phyloP scores from a whole-genome alignment of 2,329 filamentous ascomycete species.

The Xylaria hypoxylon region DNA sequence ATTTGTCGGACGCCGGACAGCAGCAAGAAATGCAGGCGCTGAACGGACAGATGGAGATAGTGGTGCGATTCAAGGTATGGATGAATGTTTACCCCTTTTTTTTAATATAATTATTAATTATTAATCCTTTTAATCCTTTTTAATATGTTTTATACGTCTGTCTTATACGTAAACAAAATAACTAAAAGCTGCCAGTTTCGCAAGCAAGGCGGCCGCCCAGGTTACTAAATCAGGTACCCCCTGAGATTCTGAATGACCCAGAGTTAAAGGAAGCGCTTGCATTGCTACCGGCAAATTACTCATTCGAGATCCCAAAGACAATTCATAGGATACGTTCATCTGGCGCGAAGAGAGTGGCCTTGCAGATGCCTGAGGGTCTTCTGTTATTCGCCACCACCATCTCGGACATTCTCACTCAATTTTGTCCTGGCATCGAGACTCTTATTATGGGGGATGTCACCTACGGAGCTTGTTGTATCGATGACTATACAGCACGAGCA shows the following conservation, averaged over 20 bases:
- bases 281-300: conserved; percentile 94
- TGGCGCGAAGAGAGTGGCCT: conserved; percentile 82
- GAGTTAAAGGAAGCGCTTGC: conserved; percentile 89
- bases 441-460: conserved; percentile 99
- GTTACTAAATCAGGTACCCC: conserved; percentile 90
- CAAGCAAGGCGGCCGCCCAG: conserved; percentile 78
- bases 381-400: conserved; percentile 97
- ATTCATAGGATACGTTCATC: conserved; percentile 91
- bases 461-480: conserved; percentile 98
- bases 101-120: neutral
- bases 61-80: conserved; percentile 75
- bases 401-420: conserved; percentile 93
- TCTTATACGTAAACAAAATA: neutral
- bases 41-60: conserved; percentile 64
- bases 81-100: neutral
- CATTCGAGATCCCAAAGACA: conserved; percentile 98
- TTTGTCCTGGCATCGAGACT: conserved; percentile 91
- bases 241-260: conserved; percentile 84
- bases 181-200: conserved; percentile 64
- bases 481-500: conserved; percentile 95
- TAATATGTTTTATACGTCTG: too few relatives aligned
- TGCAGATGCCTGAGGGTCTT: conserved; percentile 98
- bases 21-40: conserved; percentile 57
- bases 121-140: neutral
- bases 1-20: conserved; percentile 85